Evolutionary conservation across 2,329 filamentous ascomycete species (phyloP), one percentile per base, ranked within the genome.

Genomic region (Dothidotthia symphoricarpi): DNA sequence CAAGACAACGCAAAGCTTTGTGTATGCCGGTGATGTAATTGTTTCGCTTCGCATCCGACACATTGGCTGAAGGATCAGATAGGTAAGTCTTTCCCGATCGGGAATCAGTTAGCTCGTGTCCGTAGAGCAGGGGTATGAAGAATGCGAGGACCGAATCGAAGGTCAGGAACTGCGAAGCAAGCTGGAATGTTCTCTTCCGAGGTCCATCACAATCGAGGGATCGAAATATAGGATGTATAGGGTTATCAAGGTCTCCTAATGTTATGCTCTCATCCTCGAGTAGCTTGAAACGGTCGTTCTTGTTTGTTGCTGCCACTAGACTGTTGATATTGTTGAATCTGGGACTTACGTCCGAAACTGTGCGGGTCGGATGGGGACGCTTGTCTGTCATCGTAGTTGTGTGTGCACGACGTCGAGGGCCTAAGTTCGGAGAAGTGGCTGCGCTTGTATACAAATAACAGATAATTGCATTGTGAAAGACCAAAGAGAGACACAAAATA

Each of bases 141-240:
- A 63, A 66, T 24, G 49, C 44, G 4, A 66, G 46, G 13, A 59
- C 38, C 9, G 51, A 46, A 14, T 62, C 55, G 16, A 57, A 40
- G 6, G 49, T 32, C n/a, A 66, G 45, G 28, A 63, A 63, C 16
- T 61, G 58, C 3, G 63, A 65, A 14, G 62, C 63, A 11, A 66
- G 48, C 15, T 46, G 57, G 17, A 66, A 51, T 32, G 50, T 45
- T 26, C 56, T 57, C 6, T 47, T 36, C 30, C 61, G 34, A 8
- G 45, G 44, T 15, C 34, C 30, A 26, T 46, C 26, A 9, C 34
- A 27, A 14, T 54, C 37, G 10, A 52, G 36, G 26, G 51, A 57
- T 19, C 39, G 39, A 26, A 66, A 65, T 2, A 64, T 43, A 16
- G 57, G 51, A 43, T 66, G 63, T 15, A 67, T 55, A 3, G 39